phyloP scores from a whole-genome alignment of 2,329 filamentous ascomycete species.

The Colletotrichum chrysophilum region DNA sequence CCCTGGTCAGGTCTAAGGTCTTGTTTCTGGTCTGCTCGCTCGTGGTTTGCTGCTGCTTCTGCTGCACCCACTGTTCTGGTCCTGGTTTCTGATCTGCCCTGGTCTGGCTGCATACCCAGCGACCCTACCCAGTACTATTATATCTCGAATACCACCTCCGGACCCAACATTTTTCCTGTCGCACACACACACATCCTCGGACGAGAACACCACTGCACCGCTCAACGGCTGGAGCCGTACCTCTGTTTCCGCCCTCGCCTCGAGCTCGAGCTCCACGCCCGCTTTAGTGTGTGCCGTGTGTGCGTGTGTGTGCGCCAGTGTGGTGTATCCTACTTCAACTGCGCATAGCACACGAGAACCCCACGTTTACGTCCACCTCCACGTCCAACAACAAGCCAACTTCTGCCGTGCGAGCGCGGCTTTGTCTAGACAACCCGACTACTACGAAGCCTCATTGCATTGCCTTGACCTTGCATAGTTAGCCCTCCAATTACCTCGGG shows the following conservation, averaged over 20 bases:
- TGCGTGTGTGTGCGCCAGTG: constrained; percentile 2
- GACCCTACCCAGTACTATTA: constrained; percentile 14
- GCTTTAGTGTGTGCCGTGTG: neutral
- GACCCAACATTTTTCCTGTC: neutral
- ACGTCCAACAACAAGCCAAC: neutral
- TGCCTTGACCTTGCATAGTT: constrained; percentile 1
- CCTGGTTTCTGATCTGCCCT: constrained; percentile 12
- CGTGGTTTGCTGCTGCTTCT: constrained; percentile 3
- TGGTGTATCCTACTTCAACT: constrained; percentile 8
- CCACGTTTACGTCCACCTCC: neutral
- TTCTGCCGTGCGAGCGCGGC: constrained; percentile 10
- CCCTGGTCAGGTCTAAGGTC: neutral
- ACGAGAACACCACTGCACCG: constrained; percentile 5
- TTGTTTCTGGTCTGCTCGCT: neutral
- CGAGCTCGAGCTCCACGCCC: constrained; percentile 14
- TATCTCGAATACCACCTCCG: constrained; percentile 17
- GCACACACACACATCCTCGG: constrained; percentile 6
- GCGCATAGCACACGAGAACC: constrained; percentile 4
- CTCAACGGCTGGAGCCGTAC: constrained; percentile 18
- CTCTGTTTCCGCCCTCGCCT: constrained; percentile 1
- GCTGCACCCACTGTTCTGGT: constrained; percentile 13
- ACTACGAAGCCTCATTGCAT: neutral
- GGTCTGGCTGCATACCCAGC: constrained; percentile 16
- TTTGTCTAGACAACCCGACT: neutral
- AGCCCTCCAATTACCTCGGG: neutral